These are phyloP conservation scores for Schizopora paradoxa DNA, from an alignment of 1,284 basidiomycete genomes.

Conservation along the genomic window DNA sequence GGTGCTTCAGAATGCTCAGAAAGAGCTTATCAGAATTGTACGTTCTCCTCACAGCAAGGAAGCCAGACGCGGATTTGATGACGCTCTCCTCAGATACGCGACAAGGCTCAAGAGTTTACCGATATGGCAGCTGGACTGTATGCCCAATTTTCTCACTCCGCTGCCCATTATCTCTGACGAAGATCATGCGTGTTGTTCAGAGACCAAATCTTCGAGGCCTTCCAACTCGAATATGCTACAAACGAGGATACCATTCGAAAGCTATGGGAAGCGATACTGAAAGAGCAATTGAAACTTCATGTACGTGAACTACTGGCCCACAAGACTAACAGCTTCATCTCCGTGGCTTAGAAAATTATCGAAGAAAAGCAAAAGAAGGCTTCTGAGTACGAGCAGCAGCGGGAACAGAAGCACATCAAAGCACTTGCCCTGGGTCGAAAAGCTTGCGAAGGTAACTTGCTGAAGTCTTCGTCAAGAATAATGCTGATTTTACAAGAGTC, in stretches of 20 bases:
- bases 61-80: background rate
- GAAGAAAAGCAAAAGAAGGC: constrained; percentile 4
- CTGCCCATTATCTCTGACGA: background rate
- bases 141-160: background rate
- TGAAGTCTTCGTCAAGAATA: background rate
- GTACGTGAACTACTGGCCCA: constrained; percentile 1
- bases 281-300: constrained; percentile 14
- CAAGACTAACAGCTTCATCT: background rate
- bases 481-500: background rate
- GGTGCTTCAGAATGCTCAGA: constrained; percentile 15
- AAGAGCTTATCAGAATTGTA: constrained; percentile 9
- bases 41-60: background rate
- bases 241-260: constrained; percentile 15
- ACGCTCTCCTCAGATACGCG: constrained; percentile 5
- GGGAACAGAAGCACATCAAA: constrained; percentile 16
- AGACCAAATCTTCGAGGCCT: constrained; percentile 12
- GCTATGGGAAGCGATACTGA: constrained; percentile 13
- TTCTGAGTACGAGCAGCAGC: constrained; percentile 3
- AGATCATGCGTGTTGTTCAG: constrained; percentile 1
- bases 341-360: constrained; percentile 2
- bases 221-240: constrained; percentile 11
- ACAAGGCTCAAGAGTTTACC: constrained; percentile 9
- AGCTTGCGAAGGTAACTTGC: constrained; percentile 16
- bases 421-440: constrained; percentile 14
- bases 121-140: constrained; percentile 12